Percentiles rank a stretch among this genome's conserved stretches.
Evolutionary conservation across 2,329 filamentous ascomycete genomes (phyloP).

Genomic region (Aspergillus chevalieri): DNA sequence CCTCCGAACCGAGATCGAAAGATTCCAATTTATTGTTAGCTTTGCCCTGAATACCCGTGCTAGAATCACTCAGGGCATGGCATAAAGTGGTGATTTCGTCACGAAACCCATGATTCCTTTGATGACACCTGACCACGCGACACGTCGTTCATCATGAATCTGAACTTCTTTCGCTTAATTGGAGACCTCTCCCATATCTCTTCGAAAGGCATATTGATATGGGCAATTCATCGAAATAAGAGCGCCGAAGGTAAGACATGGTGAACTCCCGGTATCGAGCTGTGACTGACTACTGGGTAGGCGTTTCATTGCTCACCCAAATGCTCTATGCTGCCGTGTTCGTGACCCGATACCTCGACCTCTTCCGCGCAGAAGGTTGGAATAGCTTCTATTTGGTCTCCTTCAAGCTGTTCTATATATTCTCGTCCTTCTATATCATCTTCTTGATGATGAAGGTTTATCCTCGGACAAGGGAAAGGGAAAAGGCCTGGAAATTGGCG

Average conservation of each 20-base stretch:
- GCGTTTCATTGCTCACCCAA: slow-evolving; percentile 85
- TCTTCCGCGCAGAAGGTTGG: slow-evolving; percentile 51
- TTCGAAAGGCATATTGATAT: slow-evolving; percentile 86
- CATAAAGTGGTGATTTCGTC: neutral
- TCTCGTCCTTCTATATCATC: slow-evolving; percentile 78
- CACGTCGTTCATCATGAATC: slow-evolving; percentile 10
- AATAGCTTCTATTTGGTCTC: slow-evolving; percentile 61
- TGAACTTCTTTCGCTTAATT: slow-evolving; percentile 62
- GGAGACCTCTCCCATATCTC: slow-evolving; percentile 78
- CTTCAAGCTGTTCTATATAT: slow-evolving; percentile 85
- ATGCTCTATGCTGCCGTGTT: slow-evolving; percentile 82
- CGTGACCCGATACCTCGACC: slow-evolving; percentile 75
- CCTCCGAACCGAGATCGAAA: neutral
- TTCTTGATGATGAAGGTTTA: slow-evolving; percentile 80
- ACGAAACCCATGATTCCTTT: neutral
- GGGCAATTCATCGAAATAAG: slow-evolving; percentile 79
- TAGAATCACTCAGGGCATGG: neutral
- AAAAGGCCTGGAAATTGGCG: slow-evolving; percentile 90
- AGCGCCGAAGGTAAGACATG: slow-evolving; percentile 66
- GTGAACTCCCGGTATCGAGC: neutral
- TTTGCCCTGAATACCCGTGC: neutral
- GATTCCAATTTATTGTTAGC: neutral
- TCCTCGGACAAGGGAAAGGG: slow-evolving; percentile 79
- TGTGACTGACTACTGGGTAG: slow-evolving; percentile 36
- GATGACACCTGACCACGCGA: neutral